Conservation (phyloP, 345 rosid species). For the Geranium rotundifolium region DNA sequence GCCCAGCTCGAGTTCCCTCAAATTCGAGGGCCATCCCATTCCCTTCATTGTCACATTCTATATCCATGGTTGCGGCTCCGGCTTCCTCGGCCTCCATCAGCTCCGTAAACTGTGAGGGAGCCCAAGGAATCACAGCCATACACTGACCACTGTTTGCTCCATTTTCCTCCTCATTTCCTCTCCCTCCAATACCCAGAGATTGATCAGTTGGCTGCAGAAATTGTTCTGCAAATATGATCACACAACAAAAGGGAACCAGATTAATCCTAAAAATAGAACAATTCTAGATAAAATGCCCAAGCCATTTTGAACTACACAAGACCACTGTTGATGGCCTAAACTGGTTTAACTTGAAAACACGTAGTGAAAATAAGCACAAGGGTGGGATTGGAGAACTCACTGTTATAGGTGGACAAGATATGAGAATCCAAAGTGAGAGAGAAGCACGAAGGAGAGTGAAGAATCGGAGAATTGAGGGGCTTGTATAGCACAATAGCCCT, state of each 20-base stretch:
- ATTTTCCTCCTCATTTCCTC: not conserved
- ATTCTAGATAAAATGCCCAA: no score
- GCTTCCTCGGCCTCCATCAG: slow-evolving; percentile 39
- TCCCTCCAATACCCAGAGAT: slow-evolving; percentile 8
- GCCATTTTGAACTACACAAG: no score
- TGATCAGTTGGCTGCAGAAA: slow-evolving; percentile 20
- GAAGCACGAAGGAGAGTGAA: slow-evolving; percentile 16
- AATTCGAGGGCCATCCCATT: not conserved
- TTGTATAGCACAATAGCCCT: slow-evolving; percentile 56
- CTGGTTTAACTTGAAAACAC: no score
- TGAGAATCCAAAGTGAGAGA: slow-evolving; percentile 27
- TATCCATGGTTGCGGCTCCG: slow-evolving; percentile 42
- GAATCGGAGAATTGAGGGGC: slow-evolving; percentile 18
- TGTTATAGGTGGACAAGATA: slow-evolving; percentile 37
- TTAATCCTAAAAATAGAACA: not conserved
- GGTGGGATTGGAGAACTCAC: slow-evolving; percentile 26
- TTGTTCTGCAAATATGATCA: no score
- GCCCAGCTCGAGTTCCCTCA: slow-evolving; percentile 10
- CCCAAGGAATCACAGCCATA: slow-evolving; percentile 56
- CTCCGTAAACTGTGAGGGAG: slow-evolving; percentile 19
- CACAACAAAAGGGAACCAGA: no score
- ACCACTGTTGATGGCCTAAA: no score
- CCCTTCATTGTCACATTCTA: slow-evolving; percentile 25
- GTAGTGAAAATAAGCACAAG: not conserved
- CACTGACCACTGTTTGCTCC: slow-evolving; percentile 4